Evolutionary conservation across 257 asterid species (phyloP), one percentile per base, ranked within the genome.

Genomic region (Primulina tabacum): DNA sequence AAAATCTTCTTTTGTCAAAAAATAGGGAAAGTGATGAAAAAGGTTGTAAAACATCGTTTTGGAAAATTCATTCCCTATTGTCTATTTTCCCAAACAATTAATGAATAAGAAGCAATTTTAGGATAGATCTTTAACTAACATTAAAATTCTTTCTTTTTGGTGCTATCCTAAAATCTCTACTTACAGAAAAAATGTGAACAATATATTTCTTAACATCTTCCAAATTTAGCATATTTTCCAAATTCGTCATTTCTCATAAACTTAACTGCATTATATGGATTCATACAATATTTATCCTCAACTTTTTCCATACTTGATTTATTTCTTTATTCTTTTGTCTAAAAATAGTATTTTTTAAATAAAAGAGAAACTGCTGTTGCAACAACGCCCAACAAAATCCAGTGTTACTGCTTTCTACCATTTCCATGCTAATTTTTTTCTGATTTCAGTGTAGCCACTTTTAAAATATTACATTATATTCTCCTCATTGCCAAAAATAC

Each of bases 261-360:
- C 64, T 47, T 74, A 20, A 81, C 75, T 71, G 65, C 80, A 77
- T 50, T 37, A 71, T 71, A 67, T 32, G 32, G 67, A 55, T 77
- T 75, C 77, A 21, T 12, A 43, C 7, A 43, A 64, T 74, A 40
- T 62, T 24, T 14, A 62, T 1, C 68, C 43, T 69, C 21, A 28
- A 35, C 59, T 47, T 7, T 70, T 67, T 64, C 77, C 71, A 70
- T 67, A 64, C 58, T 32, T 8, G 73, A 70, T 71, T 57, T 10
- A 57, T 52, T 71, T 20, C 76, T 28, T 29, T 50, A 33, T 67
- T 38, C 50, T 10, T 74, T 65, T 47, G 71, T 43, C 50, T 8
- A 17, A 43, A 67, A 33, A 5, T 14, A 17, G 53, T 68, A 64
- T 73, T 2, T 56, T 5, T 43, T 71, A 20, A 35, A 64, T 2